A percentile compares a stretch with the other conserved stretches of the same genome.
phyloP scores from a whole-genome alignment of 495 filamentous ascomycete species.

The Aspergillus nidulans region DNA sequence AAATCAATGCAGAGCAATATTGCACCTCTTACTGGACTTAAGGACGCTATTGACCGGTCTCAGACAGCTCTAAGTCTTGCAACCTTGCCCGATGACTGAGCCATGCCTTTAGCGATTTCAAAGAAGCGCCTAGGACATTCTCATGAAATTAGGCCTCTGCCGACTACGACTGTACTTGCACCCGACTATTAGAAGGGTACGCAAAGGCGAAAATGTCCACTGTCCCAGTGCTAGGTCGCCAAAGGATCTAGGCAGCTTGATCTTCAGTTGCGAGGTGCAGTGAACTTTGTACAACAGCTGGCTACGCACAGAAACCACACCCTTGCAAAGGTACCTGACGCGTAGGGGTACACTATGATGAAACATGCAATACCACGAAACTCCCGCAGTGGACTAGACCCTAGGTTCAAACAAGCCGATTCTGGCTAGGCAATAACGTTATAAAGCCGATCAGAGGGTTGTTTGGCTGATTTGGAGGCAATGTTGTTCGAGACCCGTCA shows the following conservation, averaged over 20 bases:
- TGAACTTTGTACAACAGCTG: background rate
- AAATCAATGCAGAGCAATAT: constrained; percentile 54
- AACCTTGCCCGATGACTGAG: constrained; percentile 35
- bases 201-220: background rate
- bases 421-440: background rate
- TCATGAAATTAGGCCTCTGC: background rate
- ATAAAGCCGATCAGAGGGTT: background rate
- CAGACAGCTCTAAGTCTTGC: constrained; percentile 48
- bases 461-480: background rate
- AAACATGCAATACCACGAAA: constrained; percentile 1
- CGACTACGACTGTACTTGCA: background rate
- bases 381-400: background rate
- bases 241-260: background rate
- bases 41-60: constrained; percentile 46
- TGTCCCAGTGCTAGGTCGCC: background rate
- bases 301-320: background rate
- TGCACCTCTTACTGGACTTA: constrained; percentile 47
- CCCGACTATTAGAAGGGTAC: background rate
- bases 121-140: background rate
- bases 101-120: background rate
- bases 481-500: background rate
- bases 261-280: background rate
- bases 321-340: background rate
- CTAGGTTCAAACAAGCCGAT: background rate
- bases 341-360: background rate